Evolutionary conservation across 768 basidiomycete genomes (phyloP).

Genomic region (Grammothele lineata): DNA sequence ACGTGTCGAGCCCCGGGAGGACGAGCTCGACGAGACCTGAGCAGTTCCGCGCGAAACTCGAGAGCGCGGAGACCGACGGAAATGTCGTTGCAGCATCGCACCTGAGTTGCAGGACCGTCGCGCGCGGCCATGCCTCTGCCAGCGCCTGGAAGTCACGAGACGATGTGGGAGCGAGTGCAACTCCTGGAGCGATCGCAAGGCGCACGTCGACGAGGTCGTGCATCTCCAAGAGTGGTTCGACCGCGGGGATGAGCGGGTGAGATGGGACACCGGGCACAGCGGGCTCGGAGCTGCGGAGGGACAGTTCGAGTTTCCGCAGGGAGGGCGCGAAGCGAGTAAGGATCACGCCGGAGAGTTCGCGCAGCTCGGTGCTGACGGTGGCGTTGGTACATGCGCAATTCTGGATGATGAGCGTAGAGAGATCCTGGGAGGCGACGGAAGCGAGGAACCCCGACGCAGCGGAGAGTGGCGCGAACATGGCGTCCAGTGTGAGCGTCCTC

Average conservation of each 20-base stretch:
- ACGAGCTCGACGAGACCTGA: slow-evolving; percentile 2
- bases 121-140: slow-evolving; percentile 8
- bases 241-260: slow-evolving; percentile 1
- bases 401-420: neutral
- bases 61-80: slow-evolving; percentile 3
- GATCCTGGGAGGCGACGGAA: slow-evolving; percentile 1
- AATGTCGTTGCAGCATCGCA: neutral
- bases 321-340: slow-evolving; percentile 1
- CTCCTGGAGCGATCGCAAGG: neutral
- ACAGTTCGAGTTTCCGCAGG: slow-evolving; percentile 1
- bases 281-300: slow-evolving; percentile 1
- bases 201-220: slow-evolving; percentile 3
- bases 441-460: slow-evolving; percentile 3
- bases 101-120: slow-evolving; percentile 5
- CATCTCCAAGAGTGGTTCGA: slow-evolving; percentile 8
- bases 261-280: neutral
- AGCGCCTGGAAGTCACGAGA: slow-evolving; percentile 5
- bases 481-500: slow-evolving; percentile 7
- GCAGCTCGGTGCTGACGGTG: neutral
- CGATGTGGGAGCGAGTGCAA: slow-evolving; percentile 2
- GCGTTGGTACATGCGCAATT: slow-evolving; percentile 5
- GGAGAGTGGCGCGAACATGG: slow-evolving; percentile 1
- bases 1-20: slow-evolving; percentile 6
- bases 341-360: slow-evolving; percentile 2
- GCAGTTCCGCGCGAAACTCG: neutral